Evolutionary conservation across 1,284 basidiomycete genomes (phyloP), one percentile per base, ranked within the genome.

Genomic region (Ceratobasidium theobromae): DNA sequence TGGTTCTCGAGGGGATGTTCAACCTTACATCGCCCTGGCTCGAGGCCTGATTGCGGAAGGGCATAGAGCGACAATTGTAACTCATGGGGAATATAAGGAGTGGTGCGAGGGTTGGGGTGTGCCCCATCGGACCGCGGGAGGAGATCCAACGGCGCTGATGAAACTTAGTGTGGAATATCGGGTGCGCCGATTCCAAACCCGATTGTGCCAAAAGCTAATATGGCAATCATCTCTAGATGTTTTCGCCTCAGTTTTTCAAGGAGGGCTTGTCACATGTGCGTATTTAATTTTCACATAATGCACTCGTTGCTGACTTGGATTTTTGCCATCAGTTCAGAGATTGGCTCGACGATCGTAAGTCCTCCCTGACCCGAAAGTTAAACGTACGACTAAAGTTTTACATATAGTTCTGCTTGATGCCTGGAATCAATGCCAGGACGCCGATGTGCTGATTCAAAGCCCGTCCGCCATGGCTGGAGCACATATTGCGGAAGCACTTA

Each of bases 381-480:
- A 25, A 41, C 40, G 32, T 33, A 27, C 23, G 53, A 18, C 48
- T 58, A 55, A 58, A 18, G 21, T 25, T 4, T 46, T 41, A n/a
- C n/a, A n/a, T 21, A 16, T 28, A 86, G 84, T 92, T 1, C 79
- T 93, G 4, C 69, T 80, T 2, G 86, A 89, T 67, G 78, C 88
- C 0, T 92, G 87, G 87, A 76, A 82, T 14, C 86, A 85, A 3
- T 91, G 88, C 70, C 79, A 86, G 69, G 86, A 84, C 67, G 87
- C 88, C 1, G 88, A 91, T 71, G 84, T 4, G 3, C 77, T 92
- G 23, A 82, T 91, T 65, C 86, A 88, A 73, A 84, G 82, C 65
- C 90, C 90, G 0, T 87, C 85, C 4, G 86, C 89, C 1, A 90
- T 92, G 82, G 87, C 88, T 0, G 90, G 90, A 18, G 85, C 89